Conservation (phyloP, 306 rosid species). For the Cicer judaicum region DNA sequence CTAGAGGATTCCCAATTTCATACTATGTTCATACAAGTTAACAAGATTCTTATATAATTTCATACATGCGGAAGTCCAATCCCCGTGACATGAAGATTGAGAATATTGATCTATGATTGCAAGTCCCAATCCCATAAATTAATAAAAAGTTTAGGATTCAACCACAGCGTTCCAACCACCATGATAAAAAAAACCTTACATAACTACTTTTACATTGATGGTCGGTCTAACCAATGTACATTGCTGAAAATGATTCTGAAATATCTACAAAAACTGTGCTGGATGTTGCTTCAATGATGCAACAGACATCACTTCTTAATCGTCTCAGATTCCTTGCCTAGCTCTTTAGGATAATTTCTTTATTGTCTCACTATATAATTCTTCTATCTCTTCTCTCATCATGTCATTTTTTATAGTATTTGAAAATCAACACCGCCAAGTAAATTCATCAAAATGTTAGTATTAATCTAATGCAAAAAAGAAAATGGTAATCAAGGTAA, state of each 20-base stretch:
- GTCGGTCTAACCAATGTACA: not conserved
- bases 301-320: not conserved
- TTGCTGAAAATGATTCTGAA: not conserved
- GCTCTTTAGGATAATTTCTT: not conserved
- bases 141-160: constrained; percentile 11
- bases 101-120: constrained; percentile 8
- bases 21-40: not conserved
- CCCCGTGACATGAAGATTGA: not conserved
- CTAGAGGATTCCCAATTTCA: not conserved
- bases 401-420: not conserved
- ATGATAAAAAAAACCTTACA: not conserved
- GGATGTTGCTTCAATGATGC: constrained; percentile 7
- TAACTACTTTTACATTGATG: not conserved
- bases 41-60: constrained; percentile 14
- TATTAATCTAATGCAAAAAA: constrained; percentile 5
- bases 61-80: not conserved
- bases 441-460: not conserved
- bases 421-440: not conserved
- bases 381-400: constrained; percentile 6
- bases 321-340: constrained; percentile 6
- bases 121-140: constrained; percentile 9
- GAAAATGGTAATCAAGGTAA: not conserved
- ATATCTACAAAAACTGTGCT: constrained; percentile 15
- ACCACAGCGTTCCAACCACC: constrained; percentile 11
- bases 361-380: not conserved